Evolutionary conservation across 169 alveolate genomes (phyloP), one percentile per base, ranked within the genome.

Genomic region (Babesia gibsoni): DNA sequence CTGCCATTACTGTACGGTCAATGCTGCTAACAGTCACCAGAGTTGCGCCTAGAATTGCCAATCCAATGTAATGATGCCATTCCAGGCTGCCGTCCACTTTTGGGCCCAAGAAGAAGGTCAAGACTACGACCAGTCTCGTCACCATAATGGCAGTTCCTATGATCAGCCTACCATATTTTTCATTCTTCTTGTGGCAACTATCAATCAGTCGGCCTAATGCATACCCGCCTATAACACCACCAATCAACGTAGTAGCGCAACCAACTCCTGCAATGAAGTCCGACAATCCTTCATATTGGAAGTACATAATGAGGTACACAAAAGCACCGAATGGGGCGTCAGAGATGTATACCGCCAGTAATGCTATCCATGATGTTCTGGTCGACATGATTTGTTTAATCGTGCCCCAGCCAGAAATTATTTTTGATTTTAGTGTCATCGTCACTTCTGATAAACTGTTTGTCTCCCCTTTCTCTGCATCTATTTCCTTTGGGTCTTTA

Each of bases 261-360:
- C 91, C 84, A 27, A 89, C 45, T 20, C 95, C 97, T 4, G 97
- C 94, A 82, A 84, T 85, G 39, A 83, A 63, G 65, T 93, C 94
- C 25, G 93, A 59, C 59, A 94, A 74, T 14, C 94, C 95, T 59
- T 93, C 77, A 67, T 94, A 94, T 83, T 94, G 97, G 49, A 92
- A 78, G 82, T 84, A 91, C 94, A 92, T 85, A 14, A 93, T 89
- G 72, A 91, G 90, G 79, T 91, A 94, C 57, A 91, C 82, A 52
- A 93, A 83, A n/a, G 97, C 94, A 54, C 89, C 66, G 90, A 95
- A 90, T 18, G 97, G 96, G 29, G 91, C 91, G 8, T 96, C 91
- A n/a, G 95, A 91, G 18, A 91, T 63, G 64, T 89, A 67, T 45
- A 88, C 67, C 37, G 75, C 18, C 23, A 82, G n/a, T 2, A 52